phyloP scores from a whole-genome alignment of 306 rosid species.

The Bauhinia variegata region DNA sequence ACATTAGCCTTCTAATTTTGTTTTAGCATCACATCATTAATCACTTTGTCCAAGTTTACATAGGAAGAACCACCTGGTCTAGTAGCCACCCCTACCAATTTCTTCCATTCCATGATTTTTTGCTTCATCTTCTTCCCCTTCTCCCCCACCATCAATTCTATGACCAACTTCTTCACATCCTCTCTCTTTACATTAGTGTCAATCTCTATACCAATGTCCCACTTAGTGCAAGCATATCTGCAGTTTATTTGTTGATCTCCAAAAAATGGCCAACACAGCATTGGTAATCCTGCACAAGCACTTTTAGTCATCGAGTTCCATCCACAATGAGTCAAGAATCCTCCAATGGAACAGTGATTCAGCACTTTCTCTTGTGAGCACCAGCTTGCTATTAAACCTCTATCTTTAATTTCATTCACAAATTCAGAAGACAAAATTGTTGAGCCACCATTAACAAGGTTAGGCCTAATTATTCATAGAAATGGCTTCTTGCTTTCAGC shows the following conservation, averaged over 20 bases:
- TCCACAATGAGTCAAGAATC: slow-evolving; percentile 22
- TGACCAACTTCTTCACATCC: slow-evolving; percentile 19
- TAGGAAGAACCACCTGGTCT: not conserved
- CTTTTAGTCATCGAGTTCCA: slow-evolving; percentile 14
- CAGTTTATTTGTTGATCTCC: slow-evolving; percentile 22
- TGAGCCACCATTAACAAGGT: slow-evolving; percentile 21
- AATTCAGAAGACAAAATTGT: slow-evolving; percentile 22
- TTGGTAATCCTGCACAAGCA: slow-evolving; percentile 14
- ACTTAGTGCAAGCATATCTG: slow-evolving; percentile 17
- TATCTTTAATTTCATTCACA: slow-evolving; percentile 5
- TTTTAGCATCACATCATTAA: not conserved
- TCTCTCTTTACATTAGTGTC: slow-evolving; percentile 9
- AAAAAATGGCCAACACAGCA: slow-evolving; percentile 34
- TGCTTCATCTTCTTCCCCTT: slow-evolving; percentile 16
- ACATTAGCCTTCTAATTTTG: too few species aligned
- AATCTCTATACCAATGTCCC: slow-evolving; percentile 32
- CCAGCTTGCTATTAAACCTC: slow-evolving; percentile 27
- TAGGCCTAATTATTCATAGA: too few species aligned
- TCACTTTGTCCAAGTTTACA: not conserved
- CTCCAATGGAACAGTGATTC: slow-evolving; percentile 7
- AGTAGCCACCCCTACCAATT: not conserved
- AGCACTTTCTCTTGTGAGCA: slow-evolving; percentile 34
- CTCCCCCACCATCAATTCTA: slow-evolving; percentile 26
- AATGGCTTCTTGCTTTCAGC: slow-evolving; percentile 21
- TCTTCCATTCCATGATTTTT: slow-evolving; percentile 3